Evolutionary conservation across 768 basidiomycete genomes (phyloP).

Genomic region (Nidularia sp.): DNA sequence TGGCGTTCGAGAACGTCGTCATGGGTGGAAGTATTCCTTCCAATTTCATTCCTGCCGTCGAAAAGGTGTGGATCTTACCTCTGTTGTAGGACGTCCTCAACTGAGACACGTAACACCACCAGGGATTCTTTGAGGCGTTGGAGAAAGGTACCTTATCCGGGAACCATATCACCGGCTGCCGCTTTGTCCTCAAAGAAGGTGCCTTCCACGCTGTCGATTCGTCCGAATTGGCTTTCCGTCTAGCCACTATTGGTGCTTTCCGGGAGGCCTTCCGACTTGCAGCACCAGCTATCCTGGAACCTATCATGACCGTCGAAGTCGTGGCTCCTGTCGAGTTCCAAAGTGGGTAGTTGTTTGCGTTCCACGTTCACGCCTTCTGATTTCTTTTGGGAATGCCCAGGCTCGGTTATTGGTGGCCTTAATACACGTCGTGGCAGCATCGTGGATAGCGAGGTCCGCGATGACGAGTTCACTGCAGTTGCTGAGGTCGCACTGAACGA

Average conservation of each 20-base stretch:
- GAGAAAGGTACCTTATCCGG: slow-evolving; percentile 90
- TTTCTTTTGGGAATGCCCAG: slow-evolving; percentile 23
- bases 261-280: slow-evolving; percentile 81
- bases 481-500: slow-evolving; percentile 95
- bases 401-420: slow-evolving; percentile 88
- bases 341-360: slow-evolving; percentile 35
- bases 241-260: slow-evolving; percentile 90
- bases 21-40: slow-evolving; percentile 91
- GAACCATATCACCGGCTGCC: slow-evolving; percentile 80
- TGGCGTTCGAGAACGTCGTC: slow-evolving; percentile 80
- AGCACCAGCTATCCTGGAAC: slow-evolving; percentile 83
- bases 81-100: neutral
- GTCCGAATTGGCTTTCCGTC: slow-evolving; percentile 91
- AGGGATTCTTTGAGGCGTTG: slow-evolving; percentile 94
- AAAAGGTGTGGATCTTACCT: slow-evolving; percentile 58
- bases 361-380: neutral
- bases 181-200: slow-evolving; percentile 89
- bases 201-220: slow-evolving; percentile 93
- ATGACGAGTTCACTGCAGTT: slow-evolving; percentile 90
- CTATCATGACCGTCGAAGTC: slow-evolving; percentile 98
- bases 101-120: neutral
- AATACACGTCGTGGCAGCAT: slow-evolving; percentile 93
- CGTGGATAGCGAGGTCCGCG: slow-evolving; percentile 91
- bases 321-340: slow-evolving; percentile 97
- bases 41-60: slow-evolving; percentile 90